A percentile compares a stretch with the other conserved stretches of the same genome.
Evolutionary conservation across 2,329 filamentous ascomycete species (phyloP).

Genomic region (Arachnomyces sp.): DNA sequence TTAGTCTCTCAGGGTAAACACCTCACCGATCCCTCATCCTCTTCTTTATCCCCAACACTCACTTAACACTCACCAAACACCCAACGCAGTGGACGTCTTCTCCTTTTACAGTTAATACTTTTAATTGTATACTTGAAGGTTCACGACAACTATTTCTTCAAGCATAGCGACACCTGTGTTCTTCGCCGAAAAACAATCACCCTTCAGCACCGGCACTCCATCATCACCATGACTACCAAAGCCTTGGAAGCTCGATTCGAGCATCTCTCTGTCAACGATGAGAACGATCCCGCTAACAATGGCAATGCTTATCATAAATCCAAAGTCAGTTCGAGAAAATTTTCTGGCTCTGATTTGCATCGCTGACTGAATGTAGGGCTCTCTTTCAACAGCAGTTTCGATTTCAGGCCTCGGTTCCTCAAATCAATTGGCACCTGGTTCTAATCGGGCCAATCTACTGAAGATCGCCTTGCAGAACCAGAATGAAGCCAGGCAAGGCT

Average conservation of each 20-base stretch:
- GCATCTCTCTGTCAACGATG: slow-evolving; percentile 81
- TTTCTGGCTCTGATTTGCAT: slow-evolving; percentile 14
- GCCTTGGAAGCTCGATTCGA: slow-evolving; percentile 82
- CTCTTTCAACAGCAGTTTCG: slow-evolving; percentile 40
- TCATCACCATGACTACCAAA: slow-evolving; percentile 59
- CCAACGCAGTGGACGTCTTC: too few relatives aligned
- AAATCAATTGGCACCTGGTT: slow-evolving; percentile 38
- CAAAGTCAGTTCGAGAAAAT: slow-evolving; percentile 55
- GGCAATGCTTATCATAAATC: slow-evolving; percentile 58
- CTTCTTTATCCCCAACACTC: too few relatives aligned
- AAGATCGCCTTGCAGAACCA: slow-evolving; percentile 78
- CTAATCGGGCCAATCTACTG: slow-evolving; percentile 70
- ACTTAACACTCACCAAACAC: too few relatives aligned
- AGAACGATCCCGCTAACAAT: slow-evolving; percentile 60
- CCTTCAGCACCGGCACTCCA: slow-evolving; percentile 6
- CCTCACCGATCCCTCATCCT: too few relatives aligned
- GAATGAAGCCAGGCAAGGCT: slow-evolving; percentile 53
- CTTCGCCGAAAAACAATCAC: neutral
- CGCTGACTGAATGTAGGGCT: slow-evolving; percentile 28
- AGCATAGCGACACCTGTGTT: neutral
- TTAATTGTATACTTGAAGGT: too few relatives aligned
- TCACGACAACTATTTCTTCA: too few relatives aligned
- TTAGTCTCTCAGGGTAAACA: neutral
- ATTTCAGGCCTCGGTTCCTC: slow-evolving; percentile 41
- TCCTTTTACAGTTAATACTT: too few relatives aligned